Base-by-base conservation (phyloP, 1,284 basidiomycete species). In the Austroboletus novae-zelandiae region DNA sequence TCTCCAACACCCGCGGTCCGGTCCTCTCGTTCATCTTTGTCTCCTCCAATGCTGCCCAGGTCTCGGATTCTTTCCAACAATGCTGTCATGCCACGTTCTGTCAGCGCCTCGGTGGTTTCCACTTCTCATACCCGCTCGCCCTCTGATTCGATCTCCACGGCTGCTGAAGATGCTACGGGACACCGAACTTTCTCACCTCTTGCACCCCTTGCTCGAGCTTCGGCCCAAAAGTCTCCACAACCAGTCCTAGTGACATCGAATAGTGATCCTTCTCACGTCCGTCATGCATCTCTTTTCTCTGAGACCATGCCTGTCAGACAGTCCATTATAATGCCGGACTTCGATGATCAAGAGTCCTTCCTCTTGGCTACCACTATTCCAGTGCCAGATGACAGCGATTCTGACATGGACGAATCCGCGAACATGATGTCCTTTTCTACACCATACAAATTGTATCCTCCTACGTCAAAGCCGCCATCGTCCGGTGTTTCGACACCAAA, bases 371-470 rank as follows among this genome's bases (percentile, higher is more conserved):
- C 83, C 52, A 74, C 74, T 32, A 82, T 89, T 40, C 87, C 87
- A 13, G 75, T 89, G 30, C 87, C 89, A 9, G 81, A 83, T 52
- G 84, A 86, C 58, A 82, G 77, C 57, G 86, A 88, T 59, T 84
- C 81, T 1, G 86, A 86, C 44, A 66, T 71, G 68, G 75, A 77
- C 18, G 74, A 77, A 30, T 78, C 81, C 8, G 62, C 77, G 37
- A 82, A 87, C 51, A 70, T 83, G 23, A 75, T 89, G 66, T 86
- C 86, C 5, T 89, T 90, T 60, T 87, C 87, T 2, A 72, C 81
- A 30, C 81, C 84, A 13, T 86, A 78, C 58, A 80, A 83, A 62
- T 68, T 75, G 45, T 79, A 78, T 54, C 76, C 64, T 46, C 68
- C 64, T 51, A 52, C 56, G 54, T 53, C 52, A 18, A 53, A 57